These are phyloP conservation scores for Apiospora sp. DNA, from an alignment of 2,329 filamentous ascomycete species.

Conservation along the genomic window DNA sequence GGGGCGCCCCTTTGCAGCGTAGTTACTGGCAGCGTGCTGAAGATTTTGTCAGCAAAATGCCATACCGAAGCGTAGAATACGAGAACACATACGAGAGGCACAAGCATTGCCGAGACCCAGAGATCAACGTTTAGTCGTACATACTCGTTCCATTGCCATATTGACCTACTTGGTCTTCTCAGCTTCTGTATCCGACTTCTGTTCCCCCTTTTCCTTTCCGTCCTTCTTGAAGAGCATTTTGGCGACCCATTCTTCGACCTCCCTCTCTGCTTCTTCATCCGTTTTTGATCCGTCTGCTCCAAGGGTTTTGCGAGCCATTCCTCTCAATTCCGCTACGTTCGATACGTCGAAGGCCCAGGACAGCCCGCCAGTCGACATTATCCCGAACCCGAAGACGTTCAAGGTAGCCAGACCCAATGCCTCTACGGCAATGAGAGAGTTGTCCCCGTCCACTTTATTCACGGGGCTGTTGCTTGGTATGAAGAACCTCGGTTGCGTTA, in stretches of 20 bases:
- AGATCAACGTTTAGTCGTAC: neutral
- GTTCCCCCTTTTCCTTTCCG: conserved; percentile 40
- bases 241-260: conserved; percentile 69
- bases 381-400: conserved; percentile 78
- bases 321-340: conserved; percentile 69
- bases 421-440: conserved; percentile 77
- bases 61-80: neutral
- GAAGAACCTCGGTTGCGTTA: conserved; percentile 76
- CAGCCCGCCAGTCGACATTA: conserved; percentile 77
- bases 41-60: neutral
- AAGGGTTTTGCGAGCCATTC: conserved; percentile 54
- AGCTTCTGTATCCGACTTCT: conserved; percentile 26
- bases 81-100: neutral
- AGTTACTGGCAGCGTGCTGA: neutral
- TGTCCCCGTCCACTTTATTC: conserved; percentile 61
- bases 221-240: conserved; percentile 66
- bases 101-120: neutral
- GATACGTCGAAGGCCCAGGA: conserved; percentile 82
- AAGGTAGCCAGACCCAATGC: conserved; percentile 87
- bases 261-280: conserved; percentile 63
- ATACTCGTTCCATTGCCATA: conserved; percentile 15
- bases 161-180: conserved; percentile 26
- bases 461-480: conserved; percentile 60
- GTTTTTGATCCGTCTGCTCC: conserved; percentile 42
- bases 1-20: neutral